Conservation (phyloP, 306 rosid species). For the Fragaria nilgerrensis region DNA sequence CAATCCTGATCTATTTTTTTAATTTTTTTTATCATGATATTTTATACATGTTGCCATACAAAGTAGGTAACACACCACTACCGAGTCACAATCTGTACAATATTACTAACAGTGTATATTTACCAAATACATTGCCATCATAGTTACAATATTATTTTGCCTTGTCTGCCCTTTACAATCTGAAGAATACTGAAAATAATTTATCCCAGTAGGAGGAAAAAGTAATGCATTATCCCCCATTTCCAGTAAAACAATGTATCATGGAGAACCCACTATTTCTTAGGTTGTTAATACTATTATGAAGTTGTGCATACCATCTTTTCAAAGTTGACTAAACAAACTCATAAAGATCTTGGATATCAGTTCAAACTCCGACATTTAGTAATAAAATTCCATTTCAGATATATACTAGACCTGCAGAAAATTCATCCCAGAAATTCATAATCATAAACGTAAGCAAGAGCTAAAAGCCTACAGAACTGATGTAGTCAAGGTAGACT, state of each 20-base stretch:
- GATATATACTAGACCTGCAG: neutral
- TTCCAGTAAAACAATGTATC: neutral
- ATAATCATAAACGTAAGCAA: neutral
- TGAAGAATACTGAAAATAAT: neutral
- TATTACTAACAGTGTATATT: neutral
- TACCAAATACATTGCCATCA: neutral
- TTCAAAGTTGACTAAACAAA: neutral
- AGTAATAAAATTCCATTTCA: neutral
- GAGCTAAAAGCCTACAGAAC: slow-evolving; percentile 3
- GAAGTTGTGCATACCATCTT: neutral
- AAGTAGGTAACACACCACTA: neutral
- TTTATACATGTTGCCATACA: neutral
- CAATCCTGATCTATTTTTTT: no score
- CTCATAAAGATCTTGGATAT: neutral
- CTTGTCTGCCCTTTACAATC: neutral
- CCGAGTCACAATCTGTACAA: neutral
- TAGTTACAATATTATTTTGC: neutral
- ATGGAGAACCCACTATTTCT: neutral
- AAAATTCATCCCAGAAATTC: neutral
- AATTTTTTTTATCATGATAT: neutral
- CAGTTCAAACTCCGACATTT: neutral
- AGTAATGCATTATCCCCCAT: neutral
- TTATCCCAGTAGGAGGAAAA: neutral
- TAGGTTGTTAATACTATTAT: neutral
- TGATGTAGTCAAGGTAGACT: neutral